These are phyloP conservation scores for Chlamydomonas sp. DNA, from an alignment of 139 green algal genomes.

Conservation along the genomic window DNA sequence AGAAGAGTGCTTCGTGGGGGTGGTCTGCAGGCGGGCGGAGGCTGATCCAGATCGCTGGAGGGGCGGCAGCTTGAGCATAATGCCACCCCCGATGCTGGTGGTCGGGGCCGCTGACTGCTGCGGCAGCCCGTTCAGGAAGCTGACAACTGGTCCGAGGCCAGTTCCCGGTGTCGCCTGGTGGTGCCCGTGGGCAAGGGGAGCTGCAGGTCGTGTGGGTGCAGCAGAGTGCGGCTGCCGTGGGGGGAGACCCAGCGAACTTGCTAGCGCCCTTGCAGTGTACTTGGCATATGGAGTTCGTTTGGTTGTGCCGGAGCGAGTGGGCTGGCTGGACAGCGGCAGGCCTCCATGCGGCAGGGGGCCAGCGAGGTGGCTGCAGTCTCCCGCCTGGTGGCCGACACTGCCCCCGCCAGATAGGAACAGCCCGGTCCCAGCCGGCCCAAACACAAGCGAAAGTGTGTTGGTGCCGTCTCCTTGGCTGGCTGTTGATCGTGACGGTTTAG, in stretches of 20 bases:
- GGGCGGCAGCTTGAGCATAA: neutral
- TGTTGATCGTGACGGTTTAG: neutral
- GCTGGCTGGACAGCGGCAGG: too few relatives aligned
- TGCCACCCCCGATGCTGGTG: slow-evolving; percentile 23
- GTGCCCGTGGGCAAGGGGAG: neutral
- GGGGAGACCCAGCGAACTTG: neutral
- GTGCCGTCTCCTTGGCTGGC: neutral
- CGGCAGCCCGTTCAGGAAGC: slow-evolving; percentile 3
- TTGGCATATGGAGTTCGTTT: neutral
- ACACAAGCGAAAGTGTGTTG: neutral
- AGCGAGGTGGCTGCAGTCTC: too few relatives aligned
- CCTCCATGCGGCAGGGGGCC: too few relatives aligned
- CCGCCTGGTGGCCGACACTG: neutral
- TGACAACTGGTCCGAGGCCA: slow-evolving; percentile 1
- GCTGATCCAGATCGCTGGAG: neutral
- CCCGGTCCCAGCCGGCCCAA: neutral
- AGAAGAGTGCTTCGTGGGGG: slow-evolving; percentile 7
- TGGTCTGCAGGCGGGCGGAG: neutral
- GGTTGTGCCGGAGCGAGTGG: neutral
- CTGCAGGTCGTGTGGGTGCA: neutral
- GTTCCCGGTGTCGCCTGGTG: too few relatives aligned
- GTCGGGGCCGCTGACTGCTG: slow-evolving; percentile 7
- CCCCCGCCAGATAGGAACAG: neutral
- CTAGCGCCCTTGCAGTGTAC: neutral
- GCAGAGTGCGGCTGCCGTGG: neutral